These are phyloP conservation scores for Ceratobasidium sp. DNA, from an alignment of 1,284 basidiomycete species.

Conservation along the genomic window DNA sequence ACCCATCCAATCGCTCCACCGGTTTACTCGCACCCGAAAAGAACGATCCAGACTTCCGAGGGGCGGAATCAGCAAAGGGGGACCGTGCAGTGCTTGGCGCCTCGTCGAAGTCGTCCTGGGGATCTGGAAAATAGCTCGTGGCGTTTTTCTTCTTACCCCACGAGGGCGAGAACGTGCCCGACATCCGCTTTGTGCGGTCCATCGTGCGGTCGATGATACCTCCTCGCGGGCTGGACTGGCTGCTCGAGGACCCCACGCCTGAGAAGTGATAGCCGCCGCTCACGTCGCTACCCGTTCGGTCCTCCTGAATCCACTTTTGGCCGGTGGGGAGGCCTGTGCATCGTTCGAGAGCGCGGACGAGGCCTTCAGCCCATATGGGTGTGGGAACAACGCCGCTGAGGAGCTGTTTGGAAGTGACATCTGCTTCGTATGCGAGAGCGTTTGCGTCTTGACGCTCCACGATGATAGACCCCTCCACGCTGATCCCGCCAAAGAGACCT, in stretches of 20 bases:
- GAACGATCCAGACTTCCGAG: slow-evolving; percentile 54
- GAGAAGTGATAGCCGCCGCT: slow-evolving; percentile 70
- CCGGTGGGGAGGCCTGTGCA: slow-evolving; percentile 79
- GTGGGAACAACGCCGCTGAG: slow-evolving; percentile 93
- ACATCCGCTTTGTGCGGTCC: slow-evolving; percentile 38
- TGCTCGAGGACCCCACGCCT: slow-evolving; percentile 62
- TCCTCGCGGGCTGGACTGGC: slow-evolving; percentile 54
- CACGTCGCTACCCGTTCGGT: slow-evolving; percentile 55
- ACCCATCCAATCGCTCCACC: slow-evolving; percentile 46
- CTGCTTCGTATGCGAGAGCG: slow-evolving; percentile 94
- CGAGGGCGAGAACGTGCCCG: slow-evolving; percentile 43
- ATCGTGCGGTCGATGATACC: slow-evolving; percentile 41
- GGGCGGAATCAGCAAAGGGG: slow-evolving; percentile 64
- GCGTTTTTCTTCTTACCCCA: slow-evolving; percentile 66
- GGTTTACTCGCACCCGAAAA: slow-evolving; percentile 42
- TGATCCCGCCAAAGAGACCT: slow-evolving; percentile 95
- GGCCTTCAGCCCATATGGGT: slow-evolving; percentile 81
- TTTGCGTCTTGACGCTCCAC: slow-evolving; percentile 97
- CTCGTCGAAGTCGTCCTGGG: slow-evolving; percentile 33
- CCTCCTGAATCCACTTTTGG: slow-evolving; percentile 76
- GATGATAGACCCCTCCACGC: slow-evolving; percentile 93
- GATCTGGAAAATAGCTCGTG: slow-evolving; percentile 31
- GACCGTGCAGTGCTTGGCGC: slow-evolving; percentile 57
- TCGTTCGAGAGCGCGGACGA: slow-evolving; percentile 80
- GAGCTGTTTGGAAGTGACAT: slow-evolving; percentile 90